Evolutionary conservation across 345 rosid species (phyloP).

Genomic region (Populus euphratica): DNA sequence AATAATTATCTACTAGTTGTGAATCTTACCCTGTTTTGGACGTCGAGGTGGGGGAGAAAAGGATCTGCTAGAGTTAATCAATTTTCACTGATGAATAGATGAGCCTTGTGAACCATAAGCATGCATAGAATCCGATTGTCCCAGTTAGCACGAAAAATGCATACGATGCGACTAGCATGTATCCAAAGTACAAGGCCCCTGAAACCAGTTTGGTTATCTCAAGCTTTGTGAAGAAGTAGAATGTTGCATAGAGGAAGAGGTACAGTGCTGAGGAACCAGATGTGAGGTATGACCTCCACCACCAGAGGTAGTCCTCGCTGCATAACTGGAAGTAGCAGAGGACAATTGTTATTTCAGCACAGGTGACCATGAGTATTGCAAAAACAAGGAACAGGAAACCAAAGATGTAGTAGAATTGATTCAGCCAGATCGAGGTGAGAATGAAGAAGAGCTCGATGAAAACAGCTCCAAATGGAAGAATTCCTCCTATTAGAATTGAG

Average conservation of each 20-base stretch:
- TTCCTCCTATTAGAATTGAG: slow-evolving; percentile 73
- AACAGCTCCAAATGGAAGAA: slow-evolving; percentile 76
- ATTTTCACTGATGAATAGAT: slow-evolving; percentile 83
- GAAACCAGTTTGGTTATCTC: slow-evolving; percentile 73
- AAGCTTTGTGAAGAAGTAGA: slow-evolving; percentile 84
- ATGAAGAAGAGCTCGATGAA: slow-evolving; percentile 86
- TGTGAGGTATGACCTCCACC: slow-evolving; percentile 92
- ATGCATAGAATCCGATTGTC: slow-evolving; percentile 66
- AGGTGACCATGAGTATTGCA: slow-evolving; percentile 61
- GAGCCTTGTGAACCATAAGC: slow-evolving; percentile 82
- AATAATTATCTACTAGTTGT: slow-evolving; percentile 27
- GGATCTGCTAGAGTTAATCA: slow-evolving; percentile 32
- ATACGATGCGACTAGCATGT: slow-evolving; percentile 69
- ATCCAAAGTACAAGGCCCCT: slow-evolving; percentile 61
- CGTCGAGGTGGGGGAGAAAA: neutral
- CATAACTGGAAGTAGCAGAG: slow-evolving; percentile 83
- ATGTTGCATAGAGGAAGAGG: slow-evolving; percentile 67
- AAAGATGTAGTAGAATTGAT: slow-evolving; percentile 82
- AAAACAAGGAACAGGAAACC: slow-evolving; percentile 79
- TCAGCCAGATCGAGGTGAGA: slow-evolving; percentile 87
- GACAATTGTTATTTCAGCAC: slow-evolving; percentile 70
- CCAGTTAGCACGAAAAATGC: slow-evolving; percentile 73
- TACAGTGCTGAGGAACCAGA: slow-evolving; percentile 75
- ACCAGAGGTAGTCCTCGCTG: slow-evolving; percentile 81
- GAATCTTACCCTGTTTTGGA: slow-evolving; percentile 19